Percentiles rank a stretch among this genome's conserved stretches.
phyloP scores from a whole-genome alignment of 768 basidiomycete species.

The Phlebiopsis flavidoalba region DNA sequence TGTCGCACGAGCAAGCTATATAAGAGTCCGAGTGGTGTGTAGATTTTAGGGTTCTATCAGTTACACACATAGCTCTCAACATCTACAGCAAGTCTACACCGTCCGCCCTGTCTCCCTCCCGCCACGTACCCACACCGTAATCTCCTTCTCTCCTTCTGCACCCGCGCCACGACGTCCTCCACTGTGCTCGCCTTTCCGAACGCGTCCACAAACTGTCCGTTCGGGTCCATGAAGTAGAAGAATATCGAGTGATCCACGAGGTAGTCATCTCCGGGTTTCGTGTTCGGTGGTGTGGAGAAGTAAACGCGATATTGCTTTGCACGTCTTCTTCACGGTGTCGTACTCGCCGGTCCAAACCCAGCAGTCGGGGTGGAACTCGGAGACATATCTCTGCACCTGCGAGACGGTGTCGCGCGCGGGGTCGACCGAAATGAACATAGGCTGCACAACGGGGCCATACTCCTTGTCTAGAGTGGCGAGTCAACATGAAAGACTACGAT shows the following conservation, averaged over 20 bases:
- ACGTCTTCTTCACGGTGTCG: constrained; percentile 75
- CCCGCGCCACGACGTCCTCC: constrained; percentile 61
- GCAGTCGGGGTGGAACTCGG: constrained; percentile 87
- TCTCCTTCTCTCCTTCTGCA: constrained; percentile 52
- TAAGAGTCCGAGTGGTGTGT: constrained; percentile 1
- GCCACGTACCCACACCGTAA: constrained; percentile 38
- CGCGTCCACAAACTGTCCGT: constrained; percentile 92
- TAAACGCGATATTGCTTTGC: constrained; percentile 97
- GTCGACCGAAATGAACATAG: constrained; percentile 95
- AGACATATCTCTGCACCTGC: constrained; percentile 57
- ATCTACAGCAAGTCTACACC: constrained; percentile 17
- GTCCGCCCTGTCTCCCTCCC: constrained; percentile 29
- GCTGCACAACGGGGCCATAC: constrained; percentile 70
- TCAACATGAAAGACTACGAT: background rate
- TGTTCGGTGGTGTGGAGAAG: constrained; percentile 91
- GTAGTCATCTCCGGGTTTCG: constrained; percentile 88
- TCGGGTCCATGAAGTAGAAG: constrained; percentile 97
- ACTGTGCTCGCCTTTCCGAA: constrained; percentile 81
- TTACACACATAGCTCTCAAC: background rate
- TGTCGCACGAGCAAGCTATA: background rate
- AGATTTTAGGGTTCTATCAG: background rate
- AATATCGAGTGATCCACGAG: constrained; percentile 97
- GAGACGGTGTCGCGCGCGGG: constrained; percentile 79
- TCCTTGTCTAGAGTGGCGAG: constrained; percentile 47
- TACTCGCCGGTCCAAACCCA: constrained; percentile 90